Evolutionary conservation across 148 eudicot species (phyloP).

Genomic region (Spergularia marina): DNA sequence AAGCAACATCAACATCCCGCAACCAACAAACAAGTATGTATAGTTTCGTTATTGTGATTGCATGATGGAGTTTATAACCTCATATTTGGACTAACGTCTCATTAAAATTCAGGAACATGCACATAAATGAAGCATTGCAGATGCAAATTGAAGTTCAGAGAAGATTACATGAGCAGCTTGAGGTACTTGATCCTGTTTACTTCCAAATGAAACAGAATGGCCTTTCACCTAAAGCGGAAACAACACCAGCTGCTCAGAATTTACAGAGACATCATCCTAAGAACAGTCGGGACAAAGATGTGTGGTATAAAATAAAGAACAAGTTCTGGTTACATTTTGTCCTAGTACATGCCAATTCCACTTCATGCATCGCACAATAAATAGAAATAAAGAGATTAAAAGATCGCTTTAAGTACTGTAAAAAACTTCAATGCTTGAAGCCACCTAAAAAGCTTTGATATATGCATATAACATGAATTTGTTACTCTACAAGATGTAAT

Average conservation of each 20-base stretch:
- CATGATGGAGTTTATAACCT: background rate
- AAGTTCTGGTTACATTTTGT: conserved; percentile 31
- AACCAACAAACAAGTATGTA: conserved; percentile 62
- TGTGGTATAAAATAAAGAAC: conserved; percentile 39
- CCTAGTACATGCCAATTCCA: conserved; percentile 23
- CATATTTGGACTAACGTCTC: conserved; percentile 9
- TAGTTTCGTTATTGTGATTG: background rate
- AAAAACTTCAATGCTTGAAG: background rate
- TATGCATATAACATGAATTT: conserved; percentile 11
- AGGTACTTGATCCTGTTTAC: conserved; percentile 62
- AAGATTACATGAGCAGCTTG: conserved; percentile 89
- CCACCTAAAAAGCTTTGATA: background rate
- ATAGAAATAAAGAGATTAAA: background rate
- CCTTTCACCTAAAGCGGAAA: conserved; percentile 37
- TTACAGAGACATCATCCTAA: conserved; percentile 40
- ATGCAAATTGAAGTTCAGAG: conserved; percentile 95
- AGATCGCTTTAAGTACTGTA: background rate
- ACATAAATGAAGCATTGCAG: conserved; percentile 76
- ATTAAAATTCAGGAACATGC: conserved; percentile 54
- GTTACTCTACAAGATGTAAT: background rate
- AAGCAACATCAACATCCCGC: conserved; percentile 42
- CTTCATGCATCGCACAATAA: conserved; percentile 6
- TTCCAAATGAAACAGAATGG: conserved; percentile 36
- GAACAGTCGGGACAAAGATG: conserved; percentile 39
- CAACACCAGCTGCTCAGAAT: conserved; percentile 37